These are phyloP conservation scores for Quercus ilex DNA, from an alignment of 306 rosid genomes.

Conservation along the genomic window DNA sequence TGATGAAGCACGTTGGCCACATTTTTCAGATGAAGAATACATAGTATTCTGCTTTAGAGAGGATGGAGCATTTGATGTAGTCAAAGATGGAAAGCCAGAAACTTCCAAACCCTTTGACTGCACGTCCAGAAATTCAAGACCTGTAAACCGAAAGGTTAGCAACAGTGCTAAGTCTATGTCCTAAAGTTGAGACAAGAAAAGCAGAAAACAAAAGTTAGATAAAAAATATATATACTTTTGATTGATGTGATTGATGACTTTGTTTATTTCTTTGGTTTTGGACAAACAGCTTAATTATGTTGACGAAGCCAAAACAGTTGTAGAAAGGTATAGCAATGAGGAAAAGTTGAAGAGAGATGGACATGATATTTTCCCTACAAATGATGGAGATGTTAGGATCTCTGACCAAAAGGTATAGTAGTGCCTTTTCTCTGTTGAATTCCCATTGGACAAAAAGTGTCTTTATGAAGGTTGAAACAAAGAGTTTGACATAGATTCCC, in stretches of 20 bases:
- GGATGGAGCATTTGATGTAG: slow-evolving; percentile 50
- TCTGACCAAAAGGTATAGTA: slow-evolving; percentile 29
- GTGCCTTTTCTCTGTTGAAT: neutral
- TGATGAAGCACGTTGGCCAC: slow-evolving; percentile 40
- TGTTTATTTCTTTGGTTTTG: neutral
- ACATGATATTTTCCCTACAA: slow-evolving; percentile 12
- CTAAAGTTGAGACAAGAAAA: neutral
- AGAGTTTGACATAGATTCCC: neutral
- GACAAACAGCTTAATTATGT: slow-evolving; percentile 45
- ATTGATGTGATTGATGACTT: neutral
- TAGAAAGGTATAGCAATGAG: slow-evolving; percentile 20
- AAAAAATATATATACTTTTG: neutral
- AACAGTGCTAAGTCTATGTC: neutral
- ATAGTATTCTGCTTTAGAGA: slow-evolving; percentile 62
- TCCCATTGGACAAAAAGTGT: neutral
- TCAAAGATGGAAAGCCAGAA: slow-evolving; percentile 32
- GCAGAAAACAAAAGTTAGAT: too few relatives aligned
- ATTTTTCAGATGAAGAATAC: slow-evolving; percentile 46
- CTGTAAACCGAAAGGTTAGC: slow-evolving; percentile 51
- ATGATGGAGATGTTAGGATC: slow-evolving; percentile 25
- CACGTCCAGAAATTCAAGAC: slow-evolving; percentile 32
- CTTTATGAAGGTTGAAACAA: neutral
- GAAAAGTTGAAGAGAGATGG: slow-evolving; percentile 27
- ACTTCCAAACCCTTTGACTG: slow-evolving; percentile 10
- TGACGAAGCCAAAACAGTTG: slow-evolving; percentile 21